Evolutionary conservation across 768 basidiomycete genomes (phyloP), one percentile per base, ranked within the genome.

Genomic region (Lenzites betulinus): DNA sequence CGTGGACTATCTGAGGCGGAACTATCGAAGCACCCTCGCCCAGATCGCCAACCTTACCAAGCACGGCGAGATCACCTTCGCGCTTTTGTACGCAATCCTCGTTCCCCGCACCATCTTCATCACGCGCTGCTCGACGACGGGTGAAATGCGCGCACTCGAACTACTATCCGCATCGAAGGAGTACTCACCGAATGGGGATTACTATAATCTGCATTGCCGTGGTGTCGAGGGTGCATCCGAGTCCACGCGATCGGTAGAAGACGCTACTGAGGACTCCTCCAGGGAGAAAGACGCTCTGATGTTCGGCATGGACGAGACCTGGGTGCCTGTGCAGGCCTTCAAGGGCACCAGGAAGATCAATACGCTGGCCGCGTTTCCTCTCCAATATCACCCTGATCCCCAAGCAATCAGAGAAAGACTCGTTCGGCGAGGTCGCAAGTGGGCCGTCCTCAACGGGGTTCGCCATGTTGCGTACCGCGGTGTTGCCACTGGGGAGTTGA

Each of bases 401-500:
- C 72, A 69, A 12, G 73, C 73, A 15, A 64, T 86, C 44, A 69
- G 74, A 25, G 68, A 74, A 48, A 62, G 64, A 20, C 66, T 86
- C 18, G 50, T 76, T 28, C 70, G 70, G 35, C 75, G 86, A 12
- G 86, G 84, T 5, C 77, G 76, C 72, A 83, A 81, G 66, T 87
- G 86, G 84, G 67, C 74, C 15, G 71, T 69, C 1, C 66, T 85
- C 30, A 79, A 77, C 28, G 83, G 83, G 0, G 69, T 82, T 2
- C 83, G 83, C 58, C 83, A 86, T 65, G 79, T 80, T 68, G 75
- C 82, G 59, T 86, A 81, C 68, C 73, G 75, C 18, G 84, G 84
- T 2, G 74, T 79, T 22, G 83, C 79, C 18, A 79, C 76, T 15
- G 51, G 77, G 2, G 72, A 70, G 26, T 51, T 78, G 73, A 51